Evolutionary conservation across 179 eudicot species (phyloP).

Genomic region (Kewa caespitosa): DNA sequence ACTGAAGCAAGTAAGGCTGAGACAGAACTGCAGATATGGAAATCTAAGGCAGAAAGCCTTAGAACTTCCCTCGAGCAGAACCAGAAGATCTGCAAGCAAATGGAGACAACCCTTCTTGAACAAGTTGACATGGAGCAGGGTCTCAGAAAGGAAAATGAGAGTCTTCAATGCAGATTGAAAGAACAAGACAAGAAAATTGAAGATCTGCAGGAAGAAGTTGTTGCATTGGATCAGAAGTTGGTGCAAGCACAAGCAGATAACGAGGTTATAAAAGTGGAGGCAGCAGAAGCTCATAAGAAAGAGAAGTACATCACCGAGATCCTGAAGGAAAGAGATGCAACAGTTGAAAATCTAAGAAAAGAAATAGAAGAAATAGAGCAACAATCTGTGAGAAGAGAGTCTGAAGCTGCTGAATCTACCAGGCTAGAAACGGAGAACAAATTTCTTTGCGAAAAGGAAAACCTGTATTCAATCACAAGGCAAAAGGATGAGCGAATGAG

Average conservation of each 20-base stretch:
- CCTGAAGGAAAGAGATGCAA: constrained; percentile 34
- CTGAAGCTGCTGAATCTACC: constrained; percentile 16
- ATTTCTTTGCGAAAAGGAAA: constrained; percentile 30
- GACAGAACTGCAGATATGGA: constrained; percentile 49
- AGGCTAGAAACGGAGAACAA: constrained; percentile 19
- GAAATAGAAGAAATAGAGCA: constrained; percentile 15
- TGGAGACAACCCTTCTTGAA: constrained; percentile 33
- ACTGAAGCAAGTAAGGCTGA: constrained; percentile 50
- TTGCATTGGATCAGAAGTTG: constrained; percentile 29
- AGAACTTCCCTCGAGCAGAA: constrained; percentile 51
- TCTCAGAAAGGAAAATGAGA: constrained; percentile 37
- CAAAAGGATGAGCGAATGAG: constrained; percentile 37
- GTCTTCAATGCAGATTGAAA: constrained; percentile 31
- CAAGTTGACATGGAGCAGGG: constrained; percentile 33
- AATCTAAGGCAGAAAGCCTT: constrained; percentile 42
- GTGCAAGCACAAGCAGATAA: constrained; percentile 23
- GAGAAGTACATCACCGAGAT: constrained; percentile 28
- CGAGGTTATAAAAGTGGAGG: constrained; percentile 29
- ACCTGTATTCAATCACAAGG: constrained; percentile 21
- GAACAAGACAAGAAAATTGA: constrained; percentile 35
- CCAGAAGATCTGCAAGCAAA: constrained; percentile 35
- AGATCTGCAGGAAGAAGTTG: constrained; percentile 36
- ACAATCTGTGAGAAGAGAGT: constrained; percentile 9
- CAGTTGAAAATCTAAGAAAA: constrained; percentile 20
- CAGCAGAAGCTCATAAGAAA: constrained; percentile 21